phyloP scores from a whole-genome alignment of 441 rosid genomes.

The Gossypium lobatum region DNA sequence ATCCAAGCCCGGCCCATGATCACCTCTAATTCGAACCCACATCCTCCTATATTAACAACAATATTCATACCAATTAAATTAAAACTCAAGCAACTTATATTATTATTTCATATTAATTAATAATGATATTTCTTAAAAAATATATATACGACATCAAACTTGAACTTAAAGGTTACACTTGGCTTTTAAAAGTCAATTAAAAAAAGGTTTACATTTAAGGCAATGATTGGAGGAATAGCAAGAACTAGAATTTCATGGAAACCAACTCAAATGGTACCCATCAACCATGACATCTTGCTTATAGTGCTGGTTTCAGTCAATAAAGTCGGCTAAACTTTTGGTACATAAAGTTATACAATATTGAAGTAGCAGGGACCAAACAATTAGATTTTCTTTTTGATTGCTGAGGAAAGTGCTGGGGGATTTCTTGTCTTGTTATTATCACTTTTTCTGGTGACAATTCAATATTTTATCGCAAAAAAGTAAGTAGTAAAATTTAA shows the following conservation, averaged over 20 bases:
- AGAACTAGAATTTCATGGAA: neutral
- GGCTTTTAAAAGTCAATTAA: no score
- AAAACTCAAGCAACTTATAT: no score
- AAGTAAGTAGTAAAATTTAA: no score
- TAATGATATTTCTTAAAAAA: no score
- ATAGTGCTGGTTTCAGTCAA: neutral
- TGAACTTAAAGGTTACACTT: no score
- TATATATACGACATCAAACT: no score
- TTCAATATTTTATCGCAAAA: no score
- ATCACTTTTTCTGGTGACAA: neutral
- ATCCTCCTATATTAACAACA: no score
- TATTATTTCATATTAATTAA: no score
- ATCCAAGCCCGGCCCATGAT: no score
- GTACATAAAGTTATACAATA: neutral
- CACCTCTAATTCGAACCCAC: rapidly evolving
- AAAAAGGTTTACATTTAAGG: no score
- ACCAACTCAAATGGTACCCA: neutral
- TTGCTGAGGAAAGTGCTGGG: neutral
- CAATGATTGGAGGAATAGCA: neutral
- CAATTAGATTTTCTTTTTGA: neutral
- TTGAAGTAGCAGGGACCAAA: neutral
- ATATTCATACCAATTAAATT: no score
- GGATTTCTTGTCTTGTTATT: neutral
- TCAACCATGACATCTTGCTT: neutral
- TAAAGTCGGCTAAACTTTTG: neutral